phyloP scores from a whole-genome alignment of 2,329 filamentous ascomycete species.

The Penicillium sp. region DNA sequence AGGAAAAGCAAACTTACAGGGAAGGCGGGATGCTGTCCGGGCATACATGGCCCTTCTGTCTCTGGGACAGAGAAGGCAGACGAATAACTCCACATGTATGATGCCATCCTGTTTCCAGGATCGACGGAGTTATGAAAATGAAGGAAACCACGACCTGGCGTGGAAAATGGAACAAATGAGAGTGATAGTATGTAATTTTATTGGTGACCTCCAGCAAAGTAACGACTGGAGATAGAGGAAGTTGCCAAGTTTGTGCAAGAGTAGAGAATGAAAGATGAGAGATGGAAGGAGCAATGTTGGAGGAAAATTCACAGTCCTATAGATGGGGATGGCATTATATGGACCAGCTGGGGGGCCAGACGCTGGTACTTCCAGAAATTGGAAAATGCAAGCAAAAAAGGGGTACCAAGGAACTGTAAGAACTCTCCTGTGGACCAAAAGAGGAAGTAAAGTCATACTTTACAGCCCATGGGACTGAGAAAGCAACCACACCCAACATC shows the following conservation, averaged over 20 bases:
- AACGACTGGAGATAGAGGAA: background rate
- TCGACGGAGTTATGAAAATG: background rate
- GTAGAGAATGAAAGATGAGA: background rate
- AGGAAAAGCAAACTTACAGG: background rate
- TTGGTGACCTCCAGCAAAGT: background rate
- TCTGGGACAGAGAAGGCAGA: background rate
- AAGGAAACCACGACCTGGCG: background rate
- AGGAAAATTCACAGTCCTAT: background rate
- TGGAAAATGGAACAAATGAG: background rate
- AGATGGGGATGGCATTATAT: background rate
- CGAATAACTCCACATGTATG: background rate
- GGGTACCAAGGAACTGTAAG: too few species aligned
- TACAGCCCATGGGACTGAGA: background rate
- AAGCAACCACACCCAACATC: background rate
- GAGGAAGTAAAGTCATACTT: too few species aligned
- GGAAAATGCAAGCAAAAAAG: too few species aligned
- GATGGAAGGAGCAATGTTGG: background rate
- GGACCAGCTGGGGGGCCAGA: too few species aligned
- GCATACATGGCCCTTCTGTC: background rate
- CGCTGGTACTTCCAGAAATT: too few species aligned
- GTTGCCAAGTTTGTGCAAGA: background rate
- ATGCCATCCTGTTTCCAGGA: background rate
- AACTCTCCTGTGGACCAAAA: too few species aligned
- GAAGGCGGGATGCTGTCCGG: background rate
- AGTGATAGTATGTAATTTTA: background rate